phyloP scores from a whole-genome alignment of 441 rosid species.

The Euphorbia schlechtendalii region DNA sequence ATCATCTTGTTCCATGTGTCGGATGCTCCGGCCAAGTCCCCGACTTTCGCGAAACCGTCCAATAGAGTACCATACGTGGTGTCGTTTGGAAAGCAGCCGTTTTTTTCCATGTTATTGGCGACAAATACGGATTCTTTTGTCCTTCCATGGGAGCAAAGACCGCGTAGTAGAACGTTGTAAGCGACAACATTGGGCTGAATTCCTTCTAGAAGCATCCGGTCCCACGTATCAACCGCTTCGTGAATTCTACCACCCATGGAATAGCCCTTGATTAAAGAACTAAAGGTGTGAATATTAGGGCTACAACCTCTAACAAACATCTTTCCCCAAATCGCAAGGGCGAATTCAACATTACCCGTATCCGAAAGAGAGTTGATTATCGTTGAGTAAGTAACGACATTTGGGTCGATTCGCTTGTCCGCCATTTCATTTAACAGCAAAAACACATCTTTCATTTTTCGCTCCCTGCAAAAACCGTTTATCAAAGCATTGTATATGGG shows the following conservation, averaged over 20 bases:
- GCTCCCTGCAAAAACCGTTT: slow-evolving; percentile 49
- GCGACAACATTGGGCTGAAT: slow-evolving; percentile 53
- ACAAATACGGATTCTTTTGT: slow-evolving; percentile 47
- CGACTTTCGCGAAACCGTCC: slow-evolving; percentile 64
- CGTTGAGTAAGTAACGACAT: slow-evolving; percentile 69
- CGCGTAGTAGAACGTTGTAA: slow-evolving; percentile 56
- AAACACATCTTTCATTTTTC: slow-evolving; percentile 45
- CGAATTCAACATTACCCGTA: slow-evolving; percentile 39
- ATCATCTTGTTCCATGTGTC: slow-evolving; percentile 83
- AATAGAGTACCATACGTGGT: slow-evolving; percentile 64
- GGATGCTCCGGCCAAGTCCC: slow-evolving; percentile 53
- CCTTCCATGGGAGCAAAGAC: slow-evolving; percentile 53
- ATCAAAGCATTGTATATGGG: slow-evolving; percentile 67
- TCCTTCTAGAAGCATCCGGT: slow-evolving; percentile 41
- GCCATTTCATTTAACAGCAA: slow-evolving; percentile 44
- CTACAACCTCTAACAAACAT: slow-evolving; percentile 66
- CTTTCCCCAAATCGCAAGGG: slow-evolving; percentile 55
- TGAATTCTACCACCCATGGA: slow-evolving; percentile 37
- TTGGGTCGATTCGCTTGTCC: slow-evolving; percentile 46
- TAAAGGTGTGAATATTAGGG: slow-evolving; percentile 60
- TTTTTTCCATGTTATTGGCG: slow-evolving; percentile 50
- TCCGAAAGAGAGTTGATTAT: slow-evolving; percentile 50
- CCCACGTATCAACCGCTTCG: slow-evolving; percentile 63
- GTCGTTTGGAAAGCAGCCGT: slow-evolving; percentile 39
- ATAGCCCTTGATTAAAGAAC: slow-evolving; percentile 72